These are phyloP conservation scores for Ceratocystis ficicola DNA, from an alignment of 2,329 filamentous ascomycete genomes.

Conservation along the genomic window DNA sequence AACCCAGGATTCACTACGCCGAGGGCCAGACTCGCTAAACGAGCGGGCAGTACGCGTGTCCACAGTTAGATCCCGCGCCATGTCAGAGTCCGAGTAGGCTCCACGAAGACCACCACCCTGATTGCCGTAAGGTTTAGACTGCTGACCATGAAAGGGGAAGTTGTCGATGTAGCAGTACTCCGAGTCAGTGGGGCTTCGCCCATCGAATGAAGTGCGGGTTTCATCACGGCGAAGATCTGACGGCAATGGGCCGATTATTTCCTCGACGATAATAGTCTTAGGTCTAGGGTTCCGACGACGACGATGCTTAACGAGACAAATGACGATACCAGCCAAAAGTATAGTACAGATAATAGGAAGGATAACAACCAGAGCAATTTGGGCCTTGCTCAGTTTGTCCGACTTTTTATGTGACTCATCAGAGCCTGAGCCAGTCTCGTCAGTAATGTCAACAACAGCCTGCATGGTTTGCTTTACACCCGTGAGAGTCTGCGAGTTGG, in stretches of 20 bases:
- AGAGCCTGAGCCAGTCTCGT: slow-evolving; percentile 25
- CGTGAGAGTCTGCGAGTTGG: slow-evolving; percentile 21
- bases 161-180: slow-evolving; percentile 20
- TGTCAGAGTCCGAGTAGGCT: slow-evolving; percentile 17
- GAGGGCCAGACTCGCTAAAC: slow-evolving; percentile 11
- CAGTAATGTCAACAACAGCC: slow-evolving; percentile 30
- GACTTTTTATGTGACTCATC: slow-evolving; percentile 24
- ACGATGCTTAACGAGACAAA: slow-evolving; percentile 30
- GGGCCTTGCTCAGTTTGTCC: slow-evolving; percentile 23
- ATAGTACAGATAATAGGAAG: slow-evolving; percentile 33
- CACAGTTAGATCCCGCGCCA: slow-evolving; percentile 11
- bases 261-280: slow-evolving; percentile 17
- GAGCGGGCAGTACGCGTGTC: slow-evolving; percentile 5
- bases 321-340: slow-evolving; percentile 28
- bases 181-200: slow-evolving; percentile 13
- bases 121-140: neutral
- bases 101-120: slow-evolving; percentile 5
- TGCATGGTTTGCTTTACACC: slow-evolving; percentile 19
- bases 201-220: slow-evolving; percentile 13
- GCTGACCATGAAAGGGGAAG: slow-evolving; percentile 17
- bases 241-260: slow-evolving; percentile 16
- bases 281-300: slow-evolving; percentile 25
- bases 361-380: slow-evolving; percentile 35
- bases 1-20: slow-evolving; percentile 20
- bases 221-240: slow-evolving; percentile 18